Evolutionary conservation across 1,284 basidiomycete species (phyloP).

Genomic region (Leccinum glutinopallens): DNA sequence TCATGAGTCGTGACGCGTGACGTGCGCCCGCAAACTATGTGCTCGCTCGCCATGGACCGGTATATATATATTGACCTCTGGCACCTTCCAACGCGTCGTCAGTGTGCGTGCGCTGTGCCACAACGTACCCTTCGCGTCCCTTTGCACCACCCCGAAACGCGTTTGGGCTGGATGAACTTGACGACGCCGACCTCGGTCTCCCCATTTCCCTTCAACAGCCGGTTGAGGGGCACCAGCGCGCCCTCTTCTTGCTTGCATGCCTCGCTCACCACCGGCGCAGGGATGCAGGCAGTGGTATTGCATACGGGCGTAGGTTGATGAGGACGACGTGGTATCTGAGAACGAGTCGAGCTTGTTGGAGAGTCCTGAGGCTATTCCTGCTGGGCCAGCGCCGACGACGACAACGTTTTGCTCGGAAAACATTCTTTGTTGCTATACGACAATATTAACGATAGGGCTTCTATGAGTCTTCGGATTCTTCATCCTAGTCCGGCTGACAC

Average conservation of each 20-base stretch:
- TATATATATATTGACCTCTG: too few species aligned
- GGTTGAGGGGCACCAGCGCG: constrained; percentile 47
- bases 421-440: constrained; percentile 11
- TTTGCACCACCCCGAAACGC: too few species aligned
- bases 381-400: constrained; percentile 47
- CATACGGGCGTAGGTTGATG: constrained; percentile 42
- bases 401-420: constrained; percentile 33
- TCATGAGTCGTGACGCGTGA: too few species aligned
- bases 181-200: constrained; percentile 48
- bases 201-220: constrained; percentile 50
- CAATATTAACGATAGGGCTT: neutral
- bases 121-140: constrained; percentile 40
- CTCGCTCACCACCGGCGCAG: constrained; percentile 42
- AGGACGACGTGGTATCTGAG: constrained; percentile 42
- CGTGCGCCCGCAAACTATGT: too few species aligned
- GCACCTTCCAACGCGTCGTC: too few species aligned
- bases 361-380: constrained; percentile 40
- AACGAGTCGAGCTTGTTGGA: constrained; percentile 40
- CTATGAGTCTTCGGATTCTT: neutral
- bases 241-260: constrained; percentile 39
- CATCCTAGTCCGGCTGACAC: neutral
- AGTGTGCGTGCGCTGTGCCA: constrained; percentile 10
- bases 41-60: too few species aligned
- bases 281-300: constrained; percentile 40
- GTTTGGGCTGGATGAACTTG: constrained; percentile 43